These are phyloP conservation scores for Drechslera avenae DNA, from an alignment of 2,329 filamentous ascomycete species.

Conservation along the genomic window DNA sequence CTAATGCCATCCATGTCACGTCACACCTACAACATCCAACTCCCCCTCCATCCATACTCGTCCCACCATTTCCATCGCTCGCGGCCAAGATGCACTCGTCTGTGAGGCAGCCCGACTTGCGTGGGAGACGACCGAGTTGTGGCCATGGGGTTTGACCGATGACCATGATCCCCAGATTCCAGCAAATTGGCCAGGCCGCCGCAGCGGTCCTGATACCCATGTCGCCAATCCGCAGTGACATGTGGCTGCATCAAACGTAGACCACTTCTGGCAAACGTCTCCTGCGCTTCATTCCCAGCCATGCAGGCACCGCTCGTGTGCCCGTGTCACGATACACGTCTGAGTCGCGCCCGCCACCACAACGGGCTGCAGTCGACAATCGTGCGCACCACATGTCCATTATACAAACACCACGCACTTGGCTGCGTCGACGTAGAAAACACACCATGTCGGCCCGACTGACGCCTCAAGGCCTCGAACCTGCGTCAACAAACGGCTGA, in stretches of 20 bases:
- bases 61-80: too few relatives aligned
- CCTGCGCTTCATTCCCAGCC: slow-evolving; percentile 2
- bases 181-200: slow-evolving; percentile 15
- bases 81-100: not conserved
- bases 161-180: slow-evolving; percentile 16
- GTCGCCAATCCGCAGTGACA: slow-evolving; percentile 13
- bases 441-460: slow-evolving; percentile 1
- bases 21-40: not conserved
- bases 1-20: not conserved
- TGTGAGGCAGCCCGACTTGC: not conserved
- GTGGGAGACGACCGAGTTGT: not conserved
- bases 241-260: slow-evolving; percentile 4
- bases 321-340: slow-evolving; percentile 2
- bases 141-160: not conserved
- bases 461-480: not conserved
- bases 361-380: not conserved
- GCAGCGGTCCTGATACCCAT: slow-evolving; percentile 5
- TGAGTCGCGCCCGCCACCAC: not conserved
- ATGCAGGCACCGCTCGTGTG: slow-evolving; percentile 5
- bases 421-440: not conserved
- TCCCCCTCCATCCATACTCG: not conserved
- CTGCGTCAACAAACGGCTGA: slow-evolving; percentile 11
- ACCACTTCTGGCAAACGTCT: slow-evolving; percentile 5
- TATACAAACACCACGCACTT: not conserved
- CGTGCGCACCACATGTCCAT: not conserved